These are phyloP conservation scores for Achaetomium macrosporum DNA, from an alignment of 2,329 filamentous ascomycete species.

Conservation along the genomic window DNA sequence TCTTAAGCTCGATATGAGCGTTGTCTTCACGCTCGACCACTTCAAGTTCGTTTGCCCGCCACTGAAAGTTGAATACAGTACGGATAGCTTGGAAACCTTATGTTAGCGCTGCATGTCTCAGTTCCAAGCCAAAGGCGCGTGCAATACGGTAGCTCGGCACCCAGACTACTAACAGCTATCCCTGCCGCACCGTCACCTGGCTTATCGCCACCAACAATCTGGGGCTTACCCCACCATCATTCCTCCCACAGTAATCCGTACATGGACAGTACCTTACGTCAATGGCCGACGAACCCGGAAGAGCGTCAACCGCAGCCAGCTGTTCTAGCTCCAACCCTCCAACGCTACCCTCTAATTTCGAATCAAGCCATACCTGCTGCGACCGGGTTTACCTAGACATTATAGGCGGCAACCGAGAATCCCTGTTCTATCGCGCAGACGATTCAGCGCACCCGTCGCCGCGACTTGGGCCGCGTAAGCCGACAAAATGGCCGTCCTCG, in stretches of 20 bases:
- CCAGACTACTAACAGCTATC: neutral
- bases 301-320: neutral
- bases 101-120: no score
- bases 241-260: no score
- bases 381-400: no score
- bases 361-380: neutral
- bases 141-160: no score
- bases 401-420: neutral
- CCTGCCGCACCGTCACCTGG: neutral
- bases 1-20: neutral
- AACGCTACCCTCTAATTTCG: neutral
- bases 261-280: constrained; percentile 12
- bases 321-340: neutral
- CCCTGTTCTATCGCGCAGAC: neutral
- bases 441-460: neutral
- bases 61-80: no score
- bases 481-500: constrained; percentile 40
- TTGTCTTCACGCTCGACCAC: neutral
- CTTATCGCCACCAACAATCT: neutral
- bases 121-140: no score
- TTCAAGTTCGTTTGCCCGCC: no score
- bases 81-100: no score
- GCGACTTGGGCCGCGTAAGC: constrained; percentile 9
- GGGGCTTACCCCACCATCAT: constrained; percentile 12
- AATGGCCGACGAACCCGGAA: neutral